These are phyloP conservation scores for Serpula lacrymans DNA, from an alignment of 768 basidiomycete species.

Conservation along the genomic window DNA sequence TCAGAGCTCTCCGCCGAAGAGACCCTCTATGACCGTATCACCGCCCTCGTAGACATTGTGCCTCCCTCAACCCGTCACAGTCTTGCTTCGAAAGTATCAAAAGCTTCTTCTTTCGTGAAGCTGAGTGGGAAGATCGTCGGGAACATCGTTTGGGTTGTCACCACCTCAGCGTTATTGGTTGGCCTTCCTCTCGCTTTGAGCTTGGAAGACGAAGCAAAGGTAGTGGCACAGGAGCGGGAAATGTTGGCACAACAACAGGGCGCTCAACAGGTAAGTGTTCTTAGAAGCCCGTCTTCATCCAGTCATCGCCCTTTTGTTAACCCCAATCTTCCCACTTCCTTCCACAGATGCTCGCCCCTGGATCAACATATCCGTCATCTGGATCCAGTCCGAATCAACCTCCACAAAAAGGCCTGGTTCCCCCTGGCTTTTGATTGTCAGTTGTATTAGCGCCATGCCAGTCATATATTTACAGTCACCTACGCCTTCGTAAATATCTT, in stretches of 20 bases:
- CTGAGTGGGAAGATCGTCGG: conserved; percentile 72
- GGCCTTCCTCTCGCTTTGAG: conserved; percentile 90
- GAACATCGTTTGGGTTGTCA: conserved; percentile 91
- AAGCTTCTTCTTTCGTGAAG: conserved; percentile 62
- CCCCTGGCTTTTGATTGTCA: conserved; percentile 72
- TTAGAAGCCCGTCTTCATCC: neutral
- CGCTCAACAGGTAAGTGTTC: conserved; percentile 73
- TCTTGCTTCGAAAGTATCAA: conserved; percentile 58
- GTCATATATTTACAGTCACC: conserved; percentile 7
- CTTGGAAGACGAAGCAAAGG: conserved; percentile 94
- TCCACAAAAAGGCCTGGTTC: conserved; percentile 59
- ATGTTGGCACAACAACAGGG: conserved; percentile 92
- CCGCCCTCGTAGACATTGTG: conserved; percentile 93
- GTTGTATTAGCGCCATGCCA: conserved; percentile 1
- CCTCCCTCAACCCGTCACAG: conserved; percentile 84
- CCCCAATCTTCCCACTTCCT: conserved; percentile 10
- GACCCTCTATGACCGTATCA: conserved; percentile 81
- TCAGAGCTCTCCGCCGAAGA: conserved; percentile 75
- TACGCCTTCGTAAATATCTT: conserved; percentile 13
- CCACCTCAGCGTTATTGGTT: conserved; percentile 90
- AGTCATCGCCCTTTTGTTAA: conserved; percentile 7
- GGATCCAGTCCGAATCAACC: conserved; percentile 36
- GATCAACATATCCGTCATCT: conserved; percentile 51
- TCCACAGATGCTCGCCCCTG: conserved; percentile 68
- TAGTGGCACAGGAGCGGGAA: conserved; percentile 92